Percentiles rank a stretch among this genome's conserved stretches.
Evolutionary conservation across 2,329 filamentous ascomycete genomes (phyloP).

Genomic region (Lasiodiplodia sp.): DNA sequence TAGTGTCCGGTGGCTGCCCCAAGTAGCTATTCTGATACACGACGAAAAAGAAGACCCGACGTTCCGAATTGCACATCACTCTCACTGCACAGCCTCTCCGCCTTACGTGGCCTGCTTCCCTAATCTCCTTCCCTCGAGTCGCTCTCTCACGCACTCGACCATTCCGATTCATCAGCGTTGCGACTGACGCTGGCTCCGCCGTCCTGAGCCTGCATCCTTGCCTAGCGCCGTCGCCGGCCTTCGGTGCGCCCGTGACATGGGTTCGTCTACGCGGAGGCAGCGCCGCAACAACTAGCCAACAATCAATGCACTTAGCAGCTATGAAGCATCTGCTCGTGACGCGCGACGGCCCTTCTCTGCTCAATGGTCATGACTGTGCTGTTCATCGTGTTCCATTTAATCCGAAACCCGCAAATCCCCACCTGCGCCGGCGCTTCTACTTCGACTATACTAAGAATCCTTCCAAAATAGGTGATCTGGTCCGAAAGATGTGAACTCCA

Average conservation of each 20-base stretch:
- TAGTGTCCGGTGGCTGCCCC: background rate
- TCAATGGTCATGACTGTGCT: background rate
- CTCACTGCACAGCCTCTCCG: conserved; percentile 21
- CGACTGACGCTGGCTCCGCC: background rate
- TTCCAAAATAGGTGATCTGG: background rate
- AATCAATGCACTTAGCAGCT: background rate
- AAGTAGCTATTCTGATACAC: conserved; percentile 11
- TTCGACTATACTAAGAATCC: background rate
- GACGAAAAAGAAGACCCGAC: background rate
- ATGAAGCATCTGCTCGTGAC: background rate
- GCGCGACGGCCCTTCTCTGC: background rate
- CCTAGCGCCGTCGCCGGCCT: background rate
- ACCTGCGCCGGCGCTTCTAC: background rate
- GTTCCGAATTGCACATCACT: background rate
- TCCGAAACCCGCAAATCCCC: conserved; percentile 7
- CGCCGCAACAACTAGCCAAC: conserved; percentile 4
- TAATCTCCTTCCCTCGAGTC: background rate
- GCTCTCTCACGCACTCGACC: background rate
- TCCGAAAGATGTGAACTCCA: conserved; percentile 7
- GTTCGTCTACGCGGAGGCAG: background rate
- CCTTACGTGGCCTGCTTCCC: conserved; percentile 13
- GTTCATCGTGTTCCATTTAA: background rate
- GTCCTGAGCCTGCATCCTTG: background rate
- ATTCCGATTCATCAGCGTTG: background rate
- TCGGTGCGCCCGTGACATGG: background rate